Evolutionary conservation across 164 flowering plant species (phyloP), one percentile per base, ranked within the genome.

Genomic region (Nymphaea colorata): DNA sequence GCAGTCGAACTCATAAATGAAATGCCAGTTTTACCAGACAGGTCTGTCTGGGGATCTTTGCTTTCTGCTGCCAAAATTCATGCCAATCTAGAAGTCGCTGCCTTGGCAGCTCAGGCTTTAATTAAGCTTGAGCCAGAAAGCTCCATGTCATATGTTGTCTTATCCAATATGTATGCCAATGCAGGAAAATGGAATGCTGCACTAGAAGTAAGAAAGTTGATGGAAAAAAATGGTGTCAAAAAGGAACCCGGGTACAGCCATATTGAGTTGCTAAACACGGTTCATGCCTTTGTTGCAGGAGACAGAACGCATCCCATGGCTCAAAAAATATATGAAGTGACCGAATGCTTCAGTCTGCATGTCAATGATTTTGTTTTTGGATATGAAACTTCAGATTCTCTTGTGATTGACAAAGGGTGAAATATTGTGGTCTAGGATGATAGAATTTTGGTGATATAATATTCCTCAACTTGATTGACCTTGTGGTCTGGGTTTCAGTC

Each of bases 21-120:
- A 12, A 72, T 72, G 74, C 70, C 74, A 8, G 16, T 67, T 2
- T 42, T 42, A 43, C 74, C 70, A 36, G 74, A 72, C 17, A 63
- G 57, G 42, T 65, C 74, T 62, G 70, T 72, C 3, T 72, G 74
- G 70, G 74, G 74, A 17, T 70, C 74, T 44, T 67, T 72, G 63
- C 74, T 72, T 11, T 66, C 70, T 42, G 74, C 70, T 62, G 62
- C 66, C 36, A 72, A 65, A 61, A 65, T 67, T 43, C 74, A 72
- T 59, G 67, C 61, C 14, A 61, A 72, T 43, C 0, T 72, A 17
- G 62, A 72, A 44, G 44, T 72, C 53, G 74, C 74, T 14, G 11
- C n/a, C 36, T 11, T 67, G 45, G 70, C 74, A 47, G 70, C 74
- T 18, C 64, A 67, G 70, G 74, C 44, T 42, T 51, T 72, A 53